A percentile compares a stretch with the other conserved stretches of the same genome.
Conservation (phyloP, 768 basidiomycete species). For the Leccinum fibrillosum region DNA sequence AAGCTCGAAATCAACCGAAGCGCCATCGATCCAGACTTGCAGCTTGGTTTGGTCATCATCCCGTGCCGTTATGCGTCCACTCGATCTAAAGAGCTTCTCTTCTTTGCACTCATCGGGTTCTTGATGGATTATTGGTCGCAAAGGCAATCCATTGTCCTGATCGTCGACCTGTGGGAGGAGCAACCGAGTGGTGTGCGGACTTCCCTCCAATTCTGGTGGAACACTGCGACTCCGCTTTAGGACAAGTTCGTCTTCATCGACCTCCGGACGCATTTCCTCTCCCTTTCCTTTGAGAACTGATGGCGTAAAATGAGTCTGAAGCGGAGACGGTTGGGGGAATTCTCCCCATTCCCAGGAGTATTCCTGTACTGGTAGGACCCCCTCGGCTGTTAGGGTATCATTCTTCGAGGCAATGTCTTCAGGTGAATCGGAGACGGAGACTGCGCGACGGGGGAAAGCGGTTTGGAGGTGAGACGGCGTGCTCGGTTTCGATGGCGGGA, state of each 20-base stretch:
- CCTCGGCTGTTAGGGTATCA: slow-evolving; percentile 7
- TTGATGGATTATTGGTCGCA: background rate
- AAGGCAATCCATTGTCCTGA: slow-evolving; percentile 21
- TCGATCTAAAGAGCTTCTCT: slow-evolving; percentile 39
- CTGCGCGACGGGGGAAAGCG: slow-evolving; percentile 40
- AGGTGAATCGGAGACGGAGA: slow-evolving; percentile 61
- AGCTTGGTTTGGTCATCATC: slow-evolving; percentile 61
- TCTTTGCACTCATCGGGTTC: slow-evolving; percentile 5
- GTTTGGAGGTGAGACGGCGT: slow-evolving; percentile 25
- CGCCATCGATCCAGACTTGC: slow-evolving; percentile 59
- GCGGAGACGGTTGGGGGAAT: slow-evolving; percentile 78
- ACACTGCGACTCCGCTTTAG: slow-evolving; percentile 54
- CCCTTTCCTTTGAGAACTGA: slow-evolving; percentile 14
- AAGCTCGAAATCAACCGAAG: slow-evolving; percentile 66
- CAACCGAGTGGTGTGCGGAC: slow-evolving; percentile 30
- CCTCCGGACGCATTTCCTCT: slow-evolving; percentile 8
- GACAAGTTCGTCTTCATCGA: slow-evolving; percentile 20
- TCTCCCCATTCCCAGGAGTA: slow-evolving; percentile 96
- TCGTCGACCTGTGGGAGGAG: slow-evolving; percentile 21
- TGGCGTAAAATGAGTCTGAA: slow-evolving; percentile 45
- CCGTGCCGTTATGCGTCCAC: slow-evolving; percentile 57
- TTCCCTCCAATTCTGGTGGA: slow-evolving; percentile 50
- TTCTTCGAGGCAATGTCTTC: slow-evolving; percentile 37
- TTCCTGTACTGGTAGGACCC: slow-evolving; percentile 46
- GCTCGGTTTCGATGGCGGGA: slow-evolving; percentile 19